These are phyloP conservation scores for Penicillium sp. DNA, from an alignment of 2,329 filamentous ascomycete genomes.

Conservation along the genomic window DNA sequence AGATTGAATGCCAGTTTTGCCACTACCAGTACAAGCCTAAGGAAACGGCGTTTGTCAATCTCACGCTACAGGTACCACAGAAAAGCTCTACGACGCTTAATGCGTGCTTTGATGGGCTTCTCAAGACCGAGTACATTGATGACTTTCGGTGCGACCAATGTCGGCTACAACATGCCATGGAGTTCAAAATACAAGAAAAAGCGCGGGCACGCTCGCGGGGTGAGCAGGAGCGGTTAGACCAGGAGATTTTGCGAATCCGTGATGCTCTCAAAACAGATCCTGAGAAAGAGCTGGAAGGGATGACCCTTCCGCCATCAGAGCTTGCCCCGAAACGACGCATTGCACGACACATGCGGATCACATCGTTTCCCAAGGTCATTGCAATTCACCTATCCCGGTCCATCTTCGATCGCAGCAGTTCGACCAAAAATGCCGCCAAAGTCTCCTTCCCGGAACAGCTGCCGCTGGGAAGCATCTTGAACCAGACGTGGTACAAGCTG, in stretches of 20 bases:
- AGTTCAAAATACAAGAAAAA: constrained; percentile 57
- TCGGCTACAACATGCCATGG: constrained; percentile 71
- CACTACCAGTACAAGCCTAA: constrained; percentile 81
- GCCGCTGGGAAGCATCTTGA: constrained; percentile 70
- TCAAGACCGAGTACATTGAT: constrained; percentile 93
- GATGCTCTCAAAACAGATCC: constrained; percentile 71
- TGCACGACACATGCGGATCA: constrained; percentile 79
- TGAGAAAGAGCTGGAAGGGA: constrained; percentile 65
- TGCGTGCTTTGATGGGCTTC: constrained; percentile 84
- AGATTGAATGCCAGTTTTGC: constrained; percentile 87
- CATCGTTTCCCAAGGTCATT: constrained; percentile 79
- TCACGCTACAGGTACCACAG: constrained; percentile 88
- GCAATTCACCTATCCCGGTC: constrained; percentile 89
- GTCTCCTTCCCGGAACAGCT: constrained; percentile 87
- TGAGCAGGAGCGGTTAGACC: constrained; percentile 49
- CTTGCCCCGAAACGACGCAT: constrained; percentile 77
- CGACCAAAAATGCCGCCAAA: constrained; percentile 90
- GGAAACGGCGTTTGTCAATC: constrained; percentile 78
- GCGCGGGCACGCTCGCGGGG: constrained; percentile 49
- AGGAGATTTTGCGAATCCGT: constrained; percentile 61
- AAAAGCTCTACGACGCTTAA: constrained; percentile 73
- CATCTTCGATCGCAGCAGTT: constrained; percentile 75
- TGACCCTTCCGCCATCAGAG: constrained; percentile 67
- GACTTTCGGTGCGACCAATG: constrained; percentile 96
- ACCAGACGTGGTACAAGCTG: constrained; percentile 74